phyloP scores from a whole-genome alignment of 805 yeast species.

The Starmerella khaoyaiensis region DNA sequence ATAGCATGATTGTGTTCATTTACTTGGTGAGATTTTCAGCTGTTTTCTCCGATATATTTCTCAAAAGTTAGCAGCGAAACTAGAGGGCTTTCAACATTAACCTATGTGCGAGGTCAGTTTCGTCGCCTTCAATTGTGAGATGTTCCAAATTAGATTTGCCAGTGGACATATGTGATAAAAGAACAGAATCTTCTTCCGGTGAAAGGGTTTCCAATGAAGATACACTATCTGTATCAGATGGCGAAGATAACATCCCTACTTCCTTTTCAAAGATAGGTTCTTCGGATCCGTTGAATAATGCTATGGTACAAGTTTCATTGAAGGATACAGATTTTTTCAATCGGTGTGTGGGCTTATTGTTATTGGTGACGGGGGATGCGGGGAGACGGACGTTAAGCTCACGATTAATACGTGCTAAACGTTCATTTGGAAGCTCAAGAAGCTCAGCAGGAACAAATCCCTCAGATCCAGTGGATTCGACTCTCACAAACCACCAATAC shows the following conservation, averaged over 20 bases:
- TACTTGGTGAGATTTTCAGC: no score
- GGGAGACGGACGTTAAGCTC: slow-evolving; percentile 47
- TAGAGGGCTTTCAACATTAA: slow-evolving; percentile 3
- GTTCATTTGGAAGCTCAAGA: slow-evolving; percentile 78
- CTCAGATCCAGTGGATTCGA: slow-evolving; percentile 47
- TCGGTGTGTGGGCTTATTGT: no score
- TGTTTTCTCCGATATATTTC: no score
- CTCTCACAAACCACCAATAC: slow-evolving; percentile 89
- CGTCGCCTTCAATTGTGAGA: slow-evolving; percentile 1
- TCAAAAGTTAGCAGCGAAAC: not conserved
- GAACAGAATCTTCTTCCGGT: not conserved
- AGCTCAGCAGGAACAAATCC: slow-evolving; percentile 98
- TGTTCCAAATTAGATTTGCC: not conserved
- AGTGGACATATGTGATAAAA: not conserved
- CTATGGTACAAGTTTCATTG: not conserved
- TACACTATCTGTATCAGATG: slow-evolving; percentile 1
- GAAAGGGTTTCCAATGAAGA: not conserved
- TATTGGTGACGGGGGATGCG: not conserved
- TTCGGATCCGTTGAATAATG: no score
- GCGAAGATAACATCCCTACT: not conserved
- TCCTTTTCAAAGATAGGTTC: not conserved
- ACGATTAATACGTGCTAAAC: slow-evolving; percentile 83
- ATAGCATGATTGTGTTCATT: no score
- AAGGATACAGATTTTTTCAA: not conserved
- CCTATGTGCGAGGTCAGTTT: not conserved